Evolutionary conservation across 352 stramenopile species (phyloP).

Genomic region (Globisporangium canariense): DNA sequence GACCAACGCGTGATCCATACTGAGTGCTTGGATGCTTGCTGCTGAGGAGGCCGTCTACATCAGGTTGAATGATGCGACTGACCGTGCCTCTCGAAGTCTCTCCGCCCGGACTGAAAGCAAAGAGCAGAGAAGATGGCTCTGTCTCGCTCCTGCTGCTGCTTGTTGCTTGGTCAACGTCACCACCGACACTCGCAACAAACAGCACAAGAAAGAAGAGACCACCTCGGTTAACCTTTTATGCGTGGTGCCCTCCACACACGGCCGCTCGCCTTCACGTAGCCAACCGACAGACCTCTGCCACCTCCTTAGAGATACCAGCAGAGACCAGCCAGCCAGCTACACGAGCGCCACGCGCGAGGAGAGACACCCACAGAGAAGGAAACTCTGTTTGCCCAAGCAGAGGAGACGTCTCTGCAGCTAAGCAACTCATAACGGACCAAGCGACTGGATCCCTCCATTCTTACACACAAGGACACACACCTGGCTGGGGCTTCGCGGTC

Average conservation of each 20-base stretch:
- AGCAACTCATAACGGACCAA: slow-evolving; percentile 59
- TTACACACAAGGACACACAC: slow-evolving; percentile 4
- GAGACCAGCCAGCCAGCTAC: background rate
- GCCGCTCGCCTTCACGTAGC: background rate
- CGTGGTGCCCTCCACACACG: slow-evolving; percentile 26
- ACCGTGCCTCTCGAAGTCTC: slow-evolving; percentile 2
- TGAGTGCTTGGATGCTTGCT: background rate
- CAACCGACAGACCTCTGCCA: too few relatives aligned
- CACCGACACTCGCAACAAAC: background rate
- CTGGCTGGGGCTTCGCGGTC: slow-evolving; percentile 1
- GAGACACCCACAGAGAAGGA: slow-evolving; percentile 76
- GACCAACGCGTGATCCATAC: background rate
- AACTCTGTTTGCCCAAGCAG: slow-evolving; percentile 89
- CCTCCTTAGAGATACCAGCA: background rate
- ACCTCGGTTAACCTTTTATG: slow-evolving; percentile 35
- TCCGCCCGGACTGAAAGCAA: slow-evolving; percentile 21
- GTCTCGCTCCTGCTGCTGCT: slow-evolving; percentile 13
- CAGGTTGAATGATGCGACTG: background rate
- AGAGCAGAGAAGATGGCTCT: slow-evolving; percentile 43
- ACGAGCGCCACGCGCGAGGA: slow-evolving; percentile 1
- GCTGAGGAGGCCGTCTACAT: slow-evolving; percentile 7
- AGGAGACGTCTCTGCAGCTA: slow-evolving; percentile 85
- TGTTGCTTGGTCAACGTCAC: slow-evolving; percentile 4
- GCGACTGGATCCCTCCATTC: background rate
- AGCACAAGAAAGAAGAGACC: slow-evolving; percentile 15